Evolutionary conservation across 192 early-diverging fungal species (phyloP).

Genomic region (Kickxella alabastrina): DNA sequence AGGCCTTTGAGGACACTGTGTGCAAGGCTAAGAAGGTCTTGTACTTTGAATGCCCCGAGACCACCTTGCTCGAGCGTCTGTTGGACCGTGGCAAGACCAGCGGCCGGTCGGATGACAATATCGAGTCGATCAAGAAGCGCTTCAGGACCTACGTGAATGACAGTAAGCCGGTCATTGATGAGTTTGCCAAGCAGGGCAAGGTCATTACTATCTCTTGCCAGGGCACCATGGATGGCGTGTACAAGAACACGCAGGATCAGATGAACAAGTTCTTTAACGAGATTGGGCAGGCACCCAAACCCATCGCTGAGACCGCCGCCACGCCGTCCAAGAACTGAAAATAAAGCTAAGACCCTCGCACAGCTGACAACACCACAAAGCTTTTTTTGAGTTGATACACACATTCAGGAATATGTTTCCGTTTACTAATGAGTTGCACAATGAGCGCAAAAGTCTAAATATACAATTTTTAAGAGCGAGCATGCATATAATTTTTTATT

Average conservation of each 20-base stretch:
- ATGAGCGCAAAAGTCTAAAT: too few relatives aligned
- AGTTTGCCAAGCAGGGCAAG: slow-evolving; percentile 72
- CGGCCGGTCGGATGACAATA: slow-evolving; percentile 92
- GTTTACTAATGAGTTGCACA: too few relatives aligned
- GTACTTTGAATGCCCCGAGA: slow-evolving; percentile 95
- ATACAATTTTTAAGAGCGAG: too few relatives aligned
- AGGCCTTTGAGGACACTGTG: slow-evolving; percentile 87
- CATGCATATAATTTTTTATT: too few relatives aligned
- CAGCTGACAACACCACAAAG: too few relatives aligned
- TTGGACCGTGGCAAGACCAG: slow-evolving; percentile 92
- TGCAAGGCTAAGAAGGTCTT: slow-evolving; percentile 69
- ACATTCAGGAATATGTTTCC: too few relatives aligned
- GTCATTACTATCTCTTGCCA: slow-evolving; percentile 72
- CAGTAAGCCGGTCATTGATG: slow-evolving; percentile 86
- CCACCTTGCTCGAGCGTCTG: slow-evolving; percentile 84
- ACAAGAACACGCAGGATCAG: slow-evolving; percentile 54
- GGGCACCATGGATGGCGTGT: slow-evolving; percentile 65
- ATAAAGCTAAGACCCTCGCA: too few relatives aligned
- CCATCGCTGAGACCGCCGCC: too few relatives aligned
- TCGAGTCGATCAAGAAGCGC: slow-evolving; percentile 93
- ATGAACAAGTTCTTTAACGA: slow-evolving; percentile 45
- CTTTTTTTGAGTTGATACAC: too few relatives aligned
- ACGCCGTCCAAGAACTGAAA: too few relatives aligned
- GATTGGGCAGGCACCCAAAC: slow-evolving; percentile 9
- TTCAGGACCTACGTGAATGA: slow-evolving; percentile 84